These are phyloP conservation scores for Oenanthe sinensis DNA, from an alignment of 129 eudicot species.

Conservation along the genomic window DNA sequence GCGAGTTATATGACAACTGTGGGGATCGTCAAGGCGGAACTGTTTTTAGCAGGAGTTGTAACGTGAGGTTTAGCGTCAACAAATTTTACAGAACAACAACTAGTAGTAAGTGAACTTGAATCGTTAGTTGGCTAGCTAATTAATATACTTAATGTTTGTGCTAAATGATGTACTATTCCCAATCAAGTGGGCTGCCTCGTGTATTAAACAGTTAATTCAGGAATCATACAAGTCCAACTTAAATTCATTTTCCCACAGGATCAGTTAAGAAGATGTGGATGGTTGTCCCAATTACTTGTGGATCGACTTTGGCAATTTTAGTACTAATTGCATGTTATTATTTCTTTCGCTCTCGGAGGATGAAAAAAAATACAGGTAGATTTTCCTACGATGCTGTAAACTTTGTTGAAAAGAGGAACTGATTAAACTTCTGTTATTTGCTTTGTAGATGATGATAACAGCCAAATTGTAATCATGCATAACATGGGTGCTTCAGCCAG, in stretches of 20 bases:
- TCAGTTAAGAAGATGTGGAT: background rate
- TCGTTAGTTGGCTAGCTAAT: too few species aligned
- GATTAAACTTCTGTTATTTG: background rate
- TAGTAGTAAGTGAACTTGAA: background rate
- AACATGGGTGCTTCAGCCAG: background rate
- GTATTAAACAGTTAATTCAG: background rate
- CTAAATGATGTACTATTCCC: background rate
- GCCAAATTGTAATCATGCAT: background rate
- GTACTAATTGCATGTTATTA: constrained; percentile 1
- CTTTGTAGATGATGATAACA: background rate
- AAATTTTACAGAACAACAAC: constrained; percentile 13
- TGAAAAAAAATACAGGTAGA: background rate
- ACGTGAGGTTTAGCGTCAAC: constrained; percentile 17
- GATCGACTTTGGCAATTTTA: background rate
- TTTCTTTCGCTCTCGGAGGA: background rate
- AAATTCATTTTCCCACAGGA: background rate
- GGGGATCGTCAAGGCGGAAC: constrained; percentile 20
- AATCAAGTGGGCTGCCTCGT: too few species aligned
- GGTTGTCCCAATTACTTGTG: background rate
- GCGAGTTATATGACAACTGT: constrained; percentile 4
- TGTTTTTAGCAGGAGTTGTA: constrained; percentile 21
- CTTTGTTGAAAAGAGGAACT: background rate
- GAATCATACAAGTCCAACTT: background rate
- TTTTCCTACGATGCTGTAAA: background rate
- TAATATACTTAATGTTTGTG: background rate